Conservation (phyloP, 331 rosid species). For the Erythrophleum ivorense region DNA sequence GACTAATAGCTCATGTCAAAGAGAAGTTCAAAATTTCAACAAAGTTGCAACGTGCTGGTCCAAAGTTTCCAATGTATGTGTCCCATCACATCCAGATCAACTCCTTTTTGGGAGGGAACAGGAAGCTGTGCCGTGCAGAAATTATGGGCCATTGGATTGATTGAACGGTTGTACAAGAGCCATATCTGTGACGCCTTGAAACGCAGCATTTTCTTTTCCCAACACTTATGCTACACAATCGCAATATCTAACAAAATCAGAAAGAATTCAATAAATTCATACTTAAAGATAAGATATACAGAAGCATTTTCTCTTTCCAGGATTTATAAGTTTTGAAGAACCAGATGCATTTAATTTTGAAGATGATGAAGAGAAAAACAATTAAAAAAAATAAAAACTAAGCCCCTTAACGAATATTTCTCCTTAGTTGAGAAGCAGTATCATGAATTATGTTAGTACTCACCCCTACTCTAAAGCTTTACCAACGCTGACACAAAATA, state of each 20-base stretch:
- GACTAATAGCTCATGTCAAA: background rate
- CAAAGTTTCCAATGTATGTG: too few relatives aligned
- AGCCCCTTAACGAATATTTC: background rate
- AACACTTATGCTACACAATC: background rate
- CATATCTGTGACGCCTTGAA: too few relatives aligned
- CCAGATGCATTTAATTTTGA: background rate
- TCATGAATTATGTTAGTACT: background rate
- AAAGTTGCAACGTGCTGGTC: too few relatives aligned
- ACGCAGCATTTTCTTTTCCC: too few relatives aligned
- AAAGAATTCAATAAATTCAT: background rate
- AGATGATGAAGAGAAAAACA: too few relatives aligned
- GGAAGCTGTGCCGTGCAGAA: background rate
- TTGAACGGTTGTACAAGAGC: too few relatives aligned
- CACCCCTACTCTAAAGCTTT: constrained; percentile 1
- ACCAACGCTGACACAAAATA: background rate
- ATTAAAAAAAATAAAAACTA: too few relatives aligned
- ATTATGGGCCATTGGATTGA: background rate
- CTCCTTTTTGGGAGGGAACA: background rate
- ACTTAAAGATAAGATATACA: background rate
- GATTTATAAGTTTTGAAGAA: background rate
- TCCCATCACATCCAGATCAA: background rate
- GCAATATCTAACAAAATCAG: background rate
- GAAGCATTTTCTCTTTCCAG: background rate
- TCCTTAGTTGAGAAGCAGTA: background rate
- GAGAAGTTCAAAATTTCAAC: background rate